Conservation (phyloP, 2,329 filamentous ascomycete genomes). For the Epicoccum sorghinum region DNA sequence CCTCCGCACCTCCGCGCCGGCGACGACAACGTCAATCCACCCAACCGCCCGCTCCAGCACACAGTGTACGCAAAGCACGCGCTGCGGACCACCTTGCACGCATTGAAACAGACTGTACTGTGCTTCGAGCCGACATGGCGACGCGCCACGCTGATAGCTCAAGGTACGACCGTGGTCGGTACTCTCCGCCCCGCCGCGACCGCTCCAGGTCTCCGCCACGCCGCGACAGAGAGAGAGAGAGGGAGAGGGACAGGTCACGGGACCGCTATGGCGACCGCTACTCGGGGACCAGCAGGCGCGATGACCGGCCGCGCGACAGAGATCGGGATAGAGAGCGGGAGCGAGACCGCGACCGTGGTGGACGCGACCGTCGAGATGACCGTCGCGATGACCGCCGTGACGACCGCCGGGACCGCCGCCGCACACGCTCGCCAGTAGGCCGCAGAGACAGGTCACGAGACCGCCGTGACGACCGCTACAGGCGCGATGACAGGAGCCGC, state of each 20-base stretch:
- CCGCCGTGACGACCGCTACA: constrained; percentile 34
- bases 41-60: neutral
- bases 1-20: neutral
- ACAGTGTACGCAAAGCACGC: neutral
- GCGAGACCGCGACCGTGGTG: constrained; percentile 31
- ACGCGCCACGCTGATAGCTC: constrained; percentile 75
- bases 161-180: constrained; percentile 59
- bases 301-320: constrained; percentile 58
- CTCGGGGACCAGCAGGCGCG: constrained; percentile 17
- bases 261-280: constrained; percentile 57
- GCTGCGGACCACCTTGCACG: neutral
- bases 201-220: constrained; percentile 57
- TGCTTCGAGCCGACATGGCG: constrained; percentile 44
- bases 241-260: constrained; percentile 15
- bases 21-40: neutral
- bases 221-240: constrained; percentile 45
- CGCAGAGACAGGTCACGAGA: constrained; percentile 69
- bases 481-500: constrained; percentile 50
- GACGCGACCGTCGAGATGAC: constrained; percentile 10
- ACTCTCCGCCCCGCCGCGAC: constrained; percentile 36
- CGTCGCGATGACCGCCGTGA: constrained; percentile 45
- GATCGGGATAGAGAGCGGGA: constrained; percentile 46
- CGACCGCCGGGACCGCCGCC: constrained; percentile 46
- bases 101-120: constrained; percentile 24
- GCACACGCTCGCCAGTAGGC: constrained; percentile 60